Base-by-base conservation (phyloP, 192 early-diverging fungal genomes). In the Backusella tarrabulga region DNA sequence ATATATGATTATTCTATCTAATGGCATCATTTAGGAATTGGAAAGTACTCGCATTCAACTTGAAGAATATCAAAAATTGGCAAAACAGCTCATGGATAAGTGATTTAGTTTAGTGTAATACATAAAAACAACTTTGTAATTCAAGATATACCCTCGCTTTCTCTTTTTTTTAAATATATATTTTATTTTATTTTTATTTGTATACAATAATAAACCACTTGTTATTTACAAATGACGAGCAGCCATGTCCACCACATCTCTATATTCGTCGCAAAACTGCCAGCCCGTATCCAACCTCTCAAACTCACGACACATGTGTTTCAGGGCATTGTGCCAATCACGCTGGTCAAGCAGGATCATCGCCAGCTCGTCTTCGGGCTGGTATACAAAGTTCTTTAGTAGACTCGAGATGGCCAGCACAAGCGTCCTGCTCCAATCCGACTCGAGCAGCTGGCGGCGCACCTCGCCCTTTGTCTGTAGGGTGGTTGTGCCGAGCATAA, bases 181-280 rank as follows among this genome's bases (percentile, higher is more conserved):
- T 11, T 26, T 26, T 26, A 11, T 11, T 26, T 26, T 26, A 3
- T 14, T 1, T 56, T 21, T 9, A 23, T 56, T 56, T 32, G 1
- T 32, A 32, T 32, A 32, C 29, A 32, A 32, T 32, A 32, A 32
- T 32, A 32, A 32, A 32, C 32, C 32, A 32, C 32, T 32, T 32
- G 0, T 32, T 23, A 56, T 56, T 56, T 56, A 56, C 7, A 21
- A 21, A 56, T 60, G 17, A 50, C 26, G 56, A 63, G 56, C 23
- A 4, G 71, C 71, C n/a, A 72, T 72, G 8, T 72, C 71, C 1
- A 50, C 14, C 4, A 72, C 41, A 7, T 72, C 41, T 8, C 7
- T 44, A 36, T 75, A 75, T 17, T 75, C 74, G n/a, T 17, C 34
- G 12, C 41, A 6, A 68, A 60, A 75, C 36, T 50, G 41, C 74